These are phyloP conservation scores for Mycena epipterygia DNA, from an alignment of 768 basidiomycete genomes.

Conservation along the genomic window DNA sequence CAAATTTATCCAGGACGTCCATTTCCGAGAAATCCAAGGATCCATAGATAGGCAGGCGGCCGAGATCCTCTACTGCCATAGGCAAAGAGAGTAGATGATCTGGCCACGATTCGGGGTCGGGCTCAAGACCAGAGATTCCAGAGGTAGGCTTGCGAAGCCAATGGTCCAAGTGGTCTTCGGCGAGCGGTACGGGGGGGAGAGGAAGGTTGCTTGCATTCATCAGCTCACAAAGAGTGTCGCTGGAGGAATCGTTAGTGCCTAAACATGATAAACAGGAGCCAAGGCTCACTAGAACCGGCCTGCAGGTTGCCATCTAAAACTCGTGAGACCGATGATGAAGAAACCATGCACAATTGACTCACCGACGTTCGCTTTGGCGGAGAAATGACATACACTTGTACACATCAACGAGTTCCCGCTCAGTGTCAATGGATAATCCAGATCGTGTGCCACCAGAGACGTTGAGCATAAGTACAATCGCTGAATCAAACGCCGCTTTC, in stretches of 20 bases:
- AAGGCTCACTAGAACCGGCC: constrained; percentile 29
- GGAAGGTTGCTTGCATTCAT: constrained; percentile 23
- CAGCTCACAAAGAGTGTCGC: constrained; percentile 29
- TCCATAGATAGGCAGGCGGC: constrained; percentile 24
- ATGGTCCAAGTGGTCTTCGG: not conserved
- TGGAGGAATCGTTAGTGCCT: not conserved
- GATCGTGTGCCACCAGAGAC: constrained; percentile 53
- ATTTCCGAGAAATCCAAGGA: constrained; percentile 6
- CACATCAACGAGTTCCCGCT: constrained; percentile 54
- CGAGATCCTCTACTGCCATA: constrained; percentile 26
- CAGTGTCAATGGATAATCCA: constrained; percentile 45
- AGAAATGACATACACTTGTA: constrained; percentile 50
- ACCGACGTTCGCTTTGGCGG: constrained; percentile 20
- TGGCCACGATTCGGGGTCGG: constrained; percentile 3
- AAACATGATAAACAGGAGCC: not conserved
- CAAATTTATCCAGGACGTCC: not conserved
- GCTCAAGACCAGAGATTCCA: not conserved
- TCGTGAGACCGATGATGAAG: not conserved
- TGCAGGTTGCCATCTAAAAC: constrained; percentile 25
- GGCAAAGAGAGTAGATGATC: constrained; percentile 15
- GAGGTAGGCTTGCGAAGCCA: not conserved
- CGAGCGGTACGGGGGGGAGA: not conserved
- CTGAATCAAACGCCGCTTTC: constrained; percentile 55
- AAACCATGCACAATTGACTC: not conserved
- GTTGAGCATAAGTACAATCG: constrained; percentile 59